These are phyloP conservation scores for Iris macrosiphon DNA, from an alignment of 106 monocot genomes.

Conservation along the genomic window DNA sequence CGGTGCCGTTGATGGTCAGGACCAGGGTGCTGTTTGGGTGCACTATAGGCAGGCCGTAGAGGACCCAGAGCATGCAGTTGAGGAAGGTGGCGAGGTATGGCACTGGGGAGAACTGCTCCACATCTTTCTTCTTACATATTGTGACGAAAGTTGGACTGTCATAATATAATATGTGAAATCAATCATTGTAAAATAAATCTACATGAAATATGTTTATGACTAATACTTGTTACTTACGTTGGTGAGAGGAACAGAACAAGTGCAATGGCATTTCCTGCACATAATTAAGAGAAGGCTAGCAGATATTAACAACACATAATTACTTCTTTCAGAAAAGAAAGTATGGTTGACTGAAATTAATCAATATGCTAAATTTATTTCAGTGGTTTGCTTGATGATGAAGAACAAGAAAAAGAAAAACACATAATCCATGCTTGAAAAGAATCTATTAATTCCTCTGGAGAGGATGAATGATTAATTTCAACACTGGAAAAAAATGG, in stretches of 20 bases:
- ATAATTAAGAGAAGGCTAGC: not conserved
- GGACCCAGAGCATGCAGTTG: slow-evolving; percentile 11
- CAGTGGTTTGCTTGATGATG: too few species aligned
- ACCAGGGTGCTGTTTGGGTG: slow-evolving; percentile 13
- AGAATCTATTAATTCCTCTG: too few species aligned
- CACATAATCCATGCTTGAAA: too few species aligned
- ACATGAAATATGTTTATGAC: not conserved
- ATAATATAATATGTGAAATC: not conserved
- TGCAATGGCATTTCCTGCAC: slow-evolving; percentile 4
- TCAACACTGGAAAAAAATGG: too few species aligned
- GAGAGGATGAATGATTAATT: too few species aligned
- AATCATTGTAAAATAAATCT: not conserved
- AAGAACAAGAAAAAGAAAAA: too few species aligned
- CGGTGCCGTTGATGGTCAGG: slow-evolving; percentile 5
- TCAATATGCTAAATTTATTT: too few species aligned
- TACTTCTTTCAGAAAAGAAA: too few species aligned
- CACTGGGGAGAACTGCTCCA: slow-evolving; percentile 13
- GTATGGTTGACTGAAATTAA: too few species aligned
- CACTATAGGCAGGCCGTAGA: slow-evolving; percentile 1
- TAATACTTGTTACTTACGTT: not conserved
- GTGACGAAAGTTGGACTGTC: slow-evolving; percentile 4
- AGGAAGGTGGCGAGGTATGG: slow-evolving; percentile 12
- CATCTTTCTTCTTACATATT: slow-evolving; percentile 6
- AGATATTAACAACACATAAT: too few species aligned
- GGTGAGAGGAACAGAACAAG: slow-evolving; percentile 7